These are phyloP conservation scores for Crithidia sp. DNA, from an alignment of 208 protist species.

Conservation along the genomic window DNA sequence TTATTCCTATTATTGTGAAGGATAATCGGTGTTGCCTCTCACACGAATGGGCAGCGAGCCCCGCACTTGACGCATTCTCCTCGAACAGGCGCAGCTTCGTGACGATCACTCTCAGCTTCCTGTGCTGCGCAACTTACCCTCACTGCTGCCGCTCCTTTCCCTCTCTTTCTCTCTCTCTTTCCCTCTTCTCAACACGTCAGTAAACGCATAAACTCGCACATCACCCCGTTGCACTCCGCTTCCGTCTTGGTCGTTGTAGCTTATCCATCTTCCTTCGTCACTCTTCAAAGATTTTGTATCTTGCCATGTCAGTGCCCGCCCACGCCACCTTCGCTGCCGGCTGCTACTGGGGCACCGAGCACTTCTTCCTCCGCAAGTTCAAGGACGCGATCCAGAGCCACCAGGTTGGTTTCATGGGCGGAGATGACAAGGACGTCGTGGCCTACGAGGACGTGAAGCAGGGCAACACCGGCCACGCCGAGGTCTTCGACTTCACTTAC, in stretches of 20 bases:
- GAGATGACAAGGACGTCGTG: slow-evolving; percentile 32
- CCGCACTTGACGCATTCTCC: too few relatives aligned
- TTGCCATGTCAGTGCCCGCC: not conserved
- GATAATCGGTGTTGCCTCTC: too few relatives aligned
- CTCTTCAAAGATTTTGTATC: too few relatives aligned
- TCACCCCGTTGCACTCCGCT: not conserved
- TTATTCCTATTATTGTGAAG: too few relatives aligned
- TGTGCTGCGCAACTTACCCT: too few relatives aligned
- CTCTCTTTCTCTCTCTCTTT: slow-evolving; percentile 18
- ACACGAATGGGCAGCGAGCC: too few relatives aligned
- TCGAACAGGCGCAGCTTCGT: too few relatives aligned
- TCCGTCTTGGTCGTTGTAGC: slow-evolving; percentile 9
- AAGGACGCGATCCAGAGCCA: slow-evolving; percentile 74
- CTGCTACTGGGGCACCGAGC: slow-evolving; percentile 95
- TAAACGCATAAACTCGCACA: too few relatives aligned
- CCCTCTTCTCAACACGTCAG: not conserved
- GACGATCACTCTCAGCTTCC: not conserved
- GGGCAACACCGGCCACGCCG: slow-evolving; percentile 93
- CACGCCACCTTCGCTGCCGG: slow-evolving; percentile 89
- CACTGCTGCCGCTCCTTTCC: too few relatives aligned
- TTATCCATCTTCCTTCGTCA: too few relatives aligned
- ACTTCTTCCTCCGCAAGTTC: slow-evolving; percentile 89
- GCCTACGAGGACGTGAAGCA: slow-evolving; percentile 94
- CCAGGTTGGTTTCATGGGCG: slow-evolving; percentile 92
- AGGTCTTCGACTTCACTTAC: slow-evolving; percentile 93